phyloP scores from a whole-genome alignment of 768 basidiomycete genomes.

The Tricholoma matsutake region DNA sequence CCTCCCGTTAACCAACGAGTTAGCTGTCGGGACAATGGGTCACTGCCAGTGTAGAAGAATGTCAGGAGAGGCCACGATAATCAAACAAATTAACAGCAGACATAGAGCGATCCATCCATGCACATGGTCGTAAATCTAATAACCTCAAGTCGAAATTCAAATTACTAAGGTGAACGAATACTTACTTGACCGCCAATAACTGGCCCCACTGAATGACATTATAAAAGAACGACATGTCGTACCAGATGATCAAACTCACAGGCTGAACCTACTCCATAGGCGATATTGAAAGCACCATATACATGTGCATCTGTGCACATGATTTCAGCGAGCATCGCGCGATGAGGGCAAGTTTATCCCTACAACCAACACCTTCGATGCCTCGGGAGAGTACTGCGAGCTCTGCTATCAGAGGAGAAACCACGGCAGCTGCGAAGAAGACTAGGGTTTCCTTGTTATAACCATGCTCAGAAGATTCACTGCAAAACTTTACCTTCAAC shows the following conservation, averaged over 20 bases:
- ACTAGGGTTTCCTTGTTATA: constrained; percentile 31
- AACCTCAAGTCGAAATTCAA: not conserved
- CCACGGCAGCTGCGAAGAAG: constrained; percentile 56
- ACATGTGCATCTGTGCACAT: constrained; percentile 59
- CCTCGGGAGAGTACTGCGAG: constrained; percentile 55
- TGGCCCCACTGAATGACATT: constrained; percentile 53
- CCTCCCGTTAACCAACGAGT: not conserved
- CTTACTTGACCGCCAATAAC: constrained; percentile 64
- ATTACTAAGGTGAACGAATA: not conserved
- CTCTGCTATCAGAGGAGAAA: constrained; percentile 65
- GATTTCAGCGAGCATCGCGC: not conserved
- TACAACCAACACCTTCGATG: constrained; percentile 68
- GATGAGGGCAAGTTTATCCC: constrained; percentile 17
- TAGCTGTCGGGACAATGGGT: constrained; percentile 31
- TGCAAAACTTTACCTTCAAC: constrained; percentile 47
- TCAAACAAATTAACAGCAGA: constrained; percentile 42
- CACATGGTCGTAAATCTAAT: constrained; percentile 57
- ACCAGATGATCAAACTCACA: constrained; percentile 34
- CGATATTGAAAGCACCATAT: constrained; percentile 72
- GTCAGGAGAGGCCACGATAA: constrained; percentile 39
- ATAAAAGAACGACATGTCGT: constrained; percentile 3
- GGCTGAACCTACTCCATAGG: constrained; percentile 62
- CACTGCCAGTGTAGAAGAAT: constrained; percentile 47
- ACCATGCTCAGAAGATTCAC: not conserved
- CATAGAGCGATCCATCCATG: constrained; percentile 63